Conservation (phyloP, 225 moss, liverwort and hornwort genomes). For the Rhytidiadelphus loreus region DNA sequence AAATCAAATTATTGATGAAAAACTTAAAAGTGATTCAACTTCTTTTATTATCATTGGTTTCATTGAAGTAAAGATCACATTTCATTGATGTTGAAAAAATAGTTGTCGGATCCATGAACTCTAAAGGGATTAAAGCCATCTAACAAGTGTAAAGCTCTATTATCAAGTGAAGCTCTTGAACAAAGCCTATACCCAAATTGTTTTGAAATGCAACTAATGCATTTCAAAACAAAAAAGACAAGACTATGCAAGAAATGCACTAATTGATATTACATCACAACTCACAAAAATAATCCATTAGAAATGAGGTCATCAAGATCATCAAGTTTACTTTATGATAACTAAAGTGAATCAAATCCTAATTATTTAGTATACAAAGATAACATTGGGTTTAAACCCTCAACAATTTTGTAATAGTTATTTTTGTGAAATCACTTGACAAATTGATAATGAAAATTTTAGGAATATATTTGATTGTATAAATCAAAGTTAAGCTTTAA, state of each 20-base stretch:
- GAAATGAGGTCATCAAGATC: background rate
- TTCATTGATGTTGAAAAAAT: too few relatives aligned
- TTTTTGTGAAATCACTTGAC: background rate
- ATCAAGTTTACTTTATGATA: background rate
- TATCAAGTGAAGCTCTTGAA: too few relatives aligned
- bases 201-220: background rate
- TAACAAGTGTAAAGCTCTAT: too few relatives aligned
- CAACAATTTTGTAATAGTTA: background rate
- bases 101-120: too few relatives aligned
- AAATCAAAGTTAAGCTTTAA: too few relatives aligned
- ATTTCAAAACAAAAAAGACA: background rate
- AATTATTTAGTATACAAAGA: background rate
- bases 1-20: background rate
- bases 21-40: background rate
- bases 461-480: too few relatives aligned
- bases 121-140: too few relatives aligned
- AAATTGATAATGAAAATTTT: background rate
- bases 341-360: background rate
- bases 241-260: background rate
- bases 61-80: too few relatives aligned
- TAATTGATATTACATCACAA: background rate
- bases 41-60: too few relatives aligned
- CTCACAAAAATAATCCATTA: background rate
- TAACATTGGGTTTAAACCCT: background rate
- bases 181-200: too few relatives aligned